phyloP scores from a whole-genome alignment of 192 early-diverging fungal species.

The Coemansia sp. region DNA sequence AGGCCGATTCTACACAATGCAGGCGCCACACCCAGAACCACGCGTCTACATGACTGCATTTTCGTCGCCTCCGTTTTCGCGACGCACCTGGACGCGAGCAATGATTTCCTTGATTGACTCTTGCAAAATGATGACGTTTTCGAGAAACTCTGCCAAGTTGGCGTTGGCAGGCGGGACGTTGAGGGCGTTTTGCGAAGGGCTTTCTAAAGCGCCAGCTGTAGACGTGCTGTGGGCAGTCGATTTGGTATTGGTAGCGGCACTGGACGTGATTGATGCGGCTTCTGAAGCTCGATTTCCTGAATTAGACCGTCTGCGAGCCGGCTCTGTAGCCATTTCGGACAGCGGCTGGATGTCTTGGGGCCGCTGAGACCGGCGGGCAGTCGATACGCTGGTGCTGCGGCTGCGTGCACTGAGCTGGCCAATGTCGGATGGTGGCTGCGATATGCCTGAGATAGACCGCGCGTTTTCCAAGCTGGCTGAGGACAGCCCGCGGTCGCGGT shows the following conservation, averaged over 20 bases:
- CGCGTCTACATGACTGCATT: conserved; percentile 24
- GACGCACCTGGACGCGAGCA: conserved; percentile 74
- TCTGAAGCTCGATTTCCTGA: conserved; percentile 35
- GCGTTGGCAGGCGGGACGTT: conserved; percentile 44
- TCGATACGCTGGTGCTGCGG: conserved; percentile 39
- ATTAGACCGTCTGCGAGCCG: conserved; percentile 17
- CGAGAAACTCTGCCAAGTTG: conserved; percentile 60
- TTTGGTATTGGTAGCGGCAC: conserved; percentile 8
- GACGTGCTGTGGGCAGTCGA: background rate
- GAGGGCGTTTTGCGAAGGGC: conserved; percentile 33
- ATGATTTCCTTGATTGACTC: conserved; percentile 91
- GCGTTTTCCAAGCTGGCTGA: conserved; percentile 48
- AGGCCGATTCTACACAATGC: background rate
- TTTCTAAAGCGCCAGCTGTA: conserved; percentile 9
- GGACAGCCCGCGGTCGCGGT: conserved; percentile 49
- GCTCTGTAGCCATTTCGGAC: no score
- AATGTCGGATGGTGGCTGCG: conserved; percentile 3
- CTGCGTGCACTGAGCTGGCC: conserved; percentile 15
- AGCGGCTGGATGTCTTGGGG: background rate
- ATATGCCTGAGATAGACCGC: conserved; percentile 6
- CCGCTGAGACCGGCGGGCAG: conserved; percentile 2
- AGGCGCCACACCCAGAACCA: no score
- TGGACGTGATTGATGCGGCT: conserved; percentile 25
- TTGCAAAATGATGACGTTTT: conserved; percentile 89
- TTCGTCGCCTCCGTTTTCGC: conserved; percentile 73